A percentile compares a stretch with the other conserved stretches of the same genome.
phyloP scores from a whole-genome alignment of 2,329 filamentous ascomycete species.

The Fusarium abutilonis region DNA sequence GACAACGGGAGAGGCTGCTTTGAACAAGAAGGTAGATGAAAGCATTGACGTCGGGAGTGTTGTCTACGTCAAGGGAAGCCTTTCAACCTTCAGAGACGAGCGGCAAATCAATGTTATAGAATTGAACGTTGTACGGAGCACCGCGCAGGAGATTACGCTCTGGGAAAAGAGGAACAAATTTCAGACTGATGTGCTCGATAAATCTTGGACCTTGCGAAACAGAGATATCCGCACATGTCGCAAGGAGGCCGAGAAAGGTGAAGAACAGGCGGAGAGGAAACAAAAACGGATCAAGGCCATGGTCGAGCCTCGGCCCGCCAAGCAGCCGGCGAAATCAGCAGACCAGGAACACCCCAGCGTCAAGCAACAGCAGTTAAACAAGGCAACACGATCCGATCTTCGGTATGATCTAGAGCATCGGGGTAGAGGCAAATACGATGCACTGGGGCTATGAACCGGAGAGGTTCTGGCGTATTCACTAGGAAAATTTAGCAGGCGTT shows the following conservation, averaged over 20 bases:
- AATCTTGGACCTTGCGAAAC: constrained; percentile 64
- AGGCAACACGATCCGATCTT: constrained; percentile 37
- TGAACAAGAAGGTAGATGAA: constrained; percentile 13
- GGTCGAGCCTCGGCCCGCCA: constrained; percentile 18
- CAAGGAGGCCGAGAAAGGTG: constrained; percentile 55
- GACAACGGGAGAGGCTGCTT: constrained; percentile 4
- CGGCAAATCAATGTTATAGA: constrained; percentile 65
- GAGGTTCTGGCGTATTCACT: constrained; percentile 13
- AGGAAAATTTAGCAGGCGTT: constrained; percentile 31
- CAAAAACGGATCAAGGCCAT: constrained; percentile 39
- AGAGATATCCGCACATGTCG: constrained; percentile 62
- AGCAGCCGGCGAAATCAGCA: constrained; percentile 7
- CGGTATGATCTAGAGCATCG: constrained; percentile 44
- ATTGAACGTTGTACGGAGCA: constrained; percentile 59
- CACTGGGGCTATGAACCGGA: constrained; percentile 48
- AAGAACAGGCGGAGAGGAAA: constrained; percentile 43
- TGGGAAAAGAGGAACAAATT: constrained; percentile 67
- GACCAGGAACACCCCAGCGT: constrained; percentile 14
- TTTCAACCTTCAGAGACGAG: constrained; percentile 59
- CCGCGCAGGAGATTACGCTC: constrained; percentile 65
- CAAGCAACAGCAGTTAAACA: constrained; percentile 28
- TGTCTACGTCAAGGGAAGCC: constrained; percentile 65
- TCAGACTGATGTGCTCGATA: constrained; percentile 58
- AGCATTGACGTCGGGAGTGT: constrained; percentile 60
- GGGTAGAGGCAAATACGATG: constrained; percentile 49